These are phyloP conservation scores for Bidens hawaiensis DNA, from an alignment of 140 eudicot genomes.

Conservation along the genomic window DNA sequence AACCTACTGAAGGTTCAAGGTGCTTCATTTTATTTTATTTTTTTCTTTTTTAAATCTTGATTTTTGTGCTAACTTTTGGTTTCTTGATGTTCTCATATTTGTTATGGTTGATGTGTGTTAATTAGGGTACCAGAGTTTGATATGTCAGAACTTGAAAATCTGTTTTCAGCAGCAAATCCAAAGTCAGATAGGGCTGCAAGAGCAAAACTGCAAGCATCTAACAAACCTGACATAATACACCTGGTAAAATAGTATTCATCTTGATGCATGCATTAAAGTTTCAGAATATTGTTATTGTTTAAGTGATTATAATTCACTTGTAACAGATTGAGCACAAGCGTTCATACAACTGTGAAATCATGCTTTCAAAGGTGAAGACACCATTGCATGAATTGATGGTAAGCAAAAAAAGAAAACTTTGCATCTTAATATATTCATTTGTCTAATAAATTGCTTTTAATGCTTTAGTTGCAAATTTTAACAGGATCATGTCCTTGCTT, in stretches of 20 bases:
- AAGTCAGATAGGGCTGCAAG: constrained; percentile 54
- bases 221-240: constrained; percentile 77
- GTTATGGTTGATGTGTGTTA: constrained; percentile 21
- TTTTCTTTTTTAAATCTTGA: background rate
- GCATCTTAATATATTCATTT: background rate
- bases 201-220: constrained; percentile 40
- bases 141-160: constrained; percentile 85
- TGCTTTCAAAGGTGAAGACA: constrained; percentile 91
- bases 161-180: constrained; percentile 62
- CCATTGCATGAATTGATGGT: constrained; percentile 89
- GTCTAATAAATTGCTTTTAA: constrained; percentile 11
- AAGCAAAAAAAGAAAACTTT: constrained; percentile 31
- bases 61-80: constrained; percentile 3
- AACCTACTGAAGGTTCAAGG: constrained; percentile 61
- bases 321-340: constrained; percentile 84
- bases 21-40: constrained; percentile 31
- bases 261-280: constrained; percentile 6
- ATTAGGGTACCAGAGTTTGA: constrained; percentile 72
- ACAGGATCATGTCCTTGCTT: constrained; percentile 76
- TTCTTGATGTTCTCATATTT: constrained; percentile 2
- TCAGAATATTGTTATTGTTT: background rate
- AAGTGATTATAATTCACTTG: constrained; percentile 16
- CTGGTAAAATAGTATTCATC: constrained; percentile 49
- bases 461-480: constrained; percentile 16
- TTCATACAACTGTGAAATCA: constrained; percentile 93